Conservation (phyloP, 208 protist species). For the Leptomonas seymouri region DNA sequence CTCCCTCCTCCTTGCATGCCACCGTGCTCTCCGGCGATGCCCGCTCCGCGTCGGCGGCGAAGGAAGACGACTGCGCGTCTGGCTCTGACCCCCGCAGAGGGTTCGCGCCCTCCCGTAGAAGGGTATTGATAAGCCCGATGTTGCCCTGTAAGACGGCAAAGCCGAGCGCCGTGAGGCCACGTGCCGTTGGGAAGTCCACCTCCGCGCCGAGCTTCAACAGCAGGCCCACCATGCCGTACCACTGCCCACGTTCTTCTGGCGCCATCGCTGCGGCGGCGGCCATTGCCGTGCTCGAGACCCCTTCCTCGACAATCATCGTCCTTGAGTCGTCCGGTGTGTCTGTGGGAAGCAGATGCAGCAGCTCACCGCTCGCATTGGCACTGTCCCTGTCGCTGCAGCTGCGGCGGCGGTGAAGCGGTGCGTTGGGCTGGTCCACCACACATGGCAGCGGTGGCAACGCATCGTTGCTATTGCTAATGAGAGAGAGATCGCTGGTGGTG, state of each 20-base stretch:
- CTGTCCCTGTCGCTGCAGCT: slow-evolving; percentile 6
- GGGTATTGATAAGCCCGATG: slow-evolving; percentile 41
- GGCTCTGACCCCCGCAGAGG: slow-evolving; percentile 27
- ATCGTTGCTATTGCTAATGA: not conserved
- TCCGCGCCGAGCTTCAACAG: slow-evolving; percentile 39
- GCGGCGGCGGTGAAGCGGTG: not conserved
- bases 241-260: slow-evolving; percentile 19
- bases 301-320: not conserved
- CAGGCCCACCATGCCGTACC: slow-evolving; percentile 28
- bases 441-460: not conserved
- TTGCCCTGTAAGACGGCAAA: slow-evolving; percentile 39
- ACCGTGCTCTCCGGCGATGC: not conserved
- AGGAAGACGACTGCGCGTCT: slow-evolving; percentile 18
- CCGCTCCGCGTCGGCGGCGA: slow-evolving; percentile 5
- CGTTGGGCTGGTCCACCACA: not conserved
- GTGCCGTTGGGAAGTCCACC: slow-evolving; percentile 35
- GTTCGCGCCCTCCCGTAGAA: slow-evolving; percentile 43
- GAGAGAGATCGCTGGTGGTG: slow-evolving; percentile 1
- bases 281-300: slow-evolving; percentile 3
- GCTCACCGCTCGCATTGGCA: not conserved
- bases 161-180: slow-evolving; percentile 43
- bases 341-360: slow-evolving; percentile 3
- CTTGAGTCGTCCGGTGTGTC: not conserved
- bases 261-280: slow-evolving; percentile 16
- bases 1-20: not conserved